Evolutionary conservation across 2,329 filamentous ascomycete genomes (phyloP).

Genomic region (Truncatella angustata): DNA sequence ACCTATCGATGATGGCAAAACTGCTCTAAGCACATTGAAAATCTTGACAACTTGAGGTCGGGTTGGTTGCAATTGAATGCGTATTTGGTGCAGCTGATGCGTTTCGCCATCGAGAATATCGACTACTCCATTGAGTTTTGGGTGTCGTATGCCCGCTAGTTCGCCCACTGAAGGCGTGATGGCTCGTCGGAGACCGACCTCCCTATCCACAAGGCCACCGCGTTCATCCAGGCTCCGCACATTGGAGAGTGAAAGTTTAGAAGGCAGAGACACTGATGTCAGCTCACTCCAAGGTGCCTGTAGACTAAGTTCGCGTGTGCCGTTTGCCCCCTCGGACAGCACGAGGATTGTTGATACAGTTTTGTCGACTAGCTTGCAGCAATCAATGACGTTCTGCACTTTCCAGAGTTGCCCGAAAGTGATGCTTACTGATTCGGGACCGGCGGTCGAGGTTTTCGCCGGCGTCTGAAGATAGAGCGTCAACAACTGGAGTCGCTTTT

Average conservation of each 20-base stretch:
- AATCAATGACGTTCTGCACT: slow-evolving; percentile 68
- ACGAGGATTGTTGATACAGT: slow-evolving; percentile 67
- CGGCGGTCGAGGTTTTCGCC: slow-evolving; percentile 10
- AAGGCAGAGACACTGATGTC: slow-evolving; percentile 63
- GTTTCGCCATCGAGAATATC: slow-evolving; percentile 64
- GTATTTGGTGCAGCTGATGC: slow-evolving; percentile 61
- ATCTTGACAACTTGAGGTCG: slow-evolving; percentile 61
- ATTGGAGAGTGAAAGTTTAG: slow-evolving; percentile 56
- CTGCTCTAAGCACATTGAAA: slow-evolving; percentile 61
- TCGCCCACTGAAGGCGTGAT: slow-evolving; percentile 46
- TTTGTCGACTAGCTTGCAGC: slow-evolving; percentile 68
- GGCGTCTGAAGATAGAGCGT: slow-evolving; percentile 54
- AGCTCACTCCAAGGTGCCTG: slow-evolving; percentile 75
- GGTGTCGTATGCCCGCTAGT: slow-evolving; percentile 55
- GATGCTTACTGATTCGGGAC: slow-evolving; percentile 36
- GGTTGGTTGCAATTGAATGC: slow-evolving; percentile 64
- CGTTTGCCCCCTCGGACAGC: slow-evolving; percentile 63
- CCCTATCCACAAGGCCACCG: slow-evolving; percentile 50
- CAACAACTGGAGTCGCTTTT: slow-evolving; percentile 66
- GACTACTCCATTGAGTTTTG: slow-evolving; percentile 58
- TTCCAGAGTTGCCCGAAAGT: slow-evolving; percentile 51
- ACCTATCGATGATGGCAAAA: slow-evolving; percentile 57
- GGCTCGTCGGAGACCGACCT: slow-evolving; percentile 46
- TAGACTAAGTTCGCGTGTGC: slow-evolving; percentile 65
- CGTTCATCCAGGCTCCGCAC: slow-evolving; percentile 57